These are phyloP conservation scores for Ogataea nakhonphanomensis DNA, from an alignment of 805 yeast species.

Conservation along the genomic window DNA sequence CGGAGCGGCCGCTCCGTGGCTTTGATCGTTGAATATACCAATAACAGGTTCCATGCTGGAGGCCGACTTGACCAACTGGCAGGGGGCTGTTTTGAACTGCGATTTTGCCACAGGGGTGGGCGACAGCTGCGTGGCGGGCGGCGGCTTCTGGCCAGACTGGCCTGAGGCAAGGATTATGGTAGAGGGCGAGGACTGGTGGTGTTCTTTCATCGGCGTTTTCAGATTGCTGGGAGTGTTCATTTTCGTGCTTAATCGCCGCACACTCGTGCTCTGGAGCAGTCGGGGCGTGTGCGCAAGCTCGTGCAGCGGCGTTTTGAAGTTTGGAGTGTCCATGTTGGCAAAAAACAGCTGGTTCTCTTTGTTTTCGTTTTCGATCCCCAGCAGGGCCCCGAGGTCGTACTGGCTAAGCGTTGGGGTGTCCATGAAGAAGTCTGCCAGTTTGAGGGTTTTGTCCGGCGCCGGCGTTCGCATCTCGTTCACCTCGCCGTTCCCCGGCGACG, in stretches of 20 bases:
- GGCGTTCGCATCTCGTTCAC: constrained; percentile 17
- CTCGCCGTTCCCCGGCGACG: constrained; percentile 19
- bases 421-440: constrained; percentile 21
- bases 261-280: constrained; percentile 18
- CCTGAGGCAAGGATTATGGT: constrained; percentile 31
- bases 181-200: constrained; percentile 33
- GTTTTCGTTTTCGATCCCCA: constrained; percentile 20
- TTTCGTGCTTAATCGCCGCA: constrained; percentile 15
- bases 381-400: constrained; percentile 17
- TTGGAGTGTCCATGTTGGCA: constrained; percentile 22
- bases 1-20: constrained; percentile 6
- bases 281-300: constrained; percentile 22
- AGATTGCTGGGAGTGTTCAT: constrained; percentile 19
- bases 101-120: constrained; percentile 35
- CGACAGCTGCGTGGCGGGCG: constrained; percentile 23
- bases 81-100: constrained; percentile 23
- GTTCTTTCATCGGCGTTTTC: constrained; percentile 23
- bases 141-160: constrained; percentile 23
- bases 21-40: constrained; percentile 30
- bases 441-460: constrained; percentile 21
- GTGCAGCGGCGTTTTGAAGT: constrained; percentile 22
- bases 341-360: constrained; percentile 24
- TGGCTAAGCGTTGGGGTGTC: constrained; percentile 24
- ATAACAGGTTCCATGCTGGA: constrained; percentile 32
- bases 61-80: constrained; percentile 26